Conservation (phyloP, 2,329 filamentous ascomycete species). For the Colletotrichum sp. region DNA sequence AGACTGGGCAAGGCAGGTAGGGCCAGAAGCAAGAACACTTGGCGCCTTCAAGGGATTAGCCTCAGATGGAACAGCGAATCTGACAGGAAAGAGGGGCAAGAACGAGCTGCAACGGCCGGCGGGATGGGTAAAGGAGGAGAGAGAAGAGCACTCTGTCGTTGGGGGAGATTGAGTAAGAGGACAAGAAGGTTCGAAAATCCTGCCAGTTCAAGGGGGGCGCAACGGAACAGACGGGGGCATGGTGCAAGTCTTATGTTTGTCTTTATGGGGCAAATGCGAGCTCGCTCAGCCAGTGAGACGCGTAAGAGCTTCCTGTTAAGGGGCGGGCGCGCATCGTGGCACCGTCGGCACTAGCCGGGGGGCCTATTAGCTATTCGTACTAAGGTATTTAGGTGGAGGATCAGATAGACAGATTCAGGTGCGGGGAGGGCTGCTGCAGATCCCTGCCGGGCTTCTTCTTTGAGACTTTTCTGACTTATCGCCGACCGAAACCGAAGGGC, state of each 20-base stretch:
- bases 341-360: background rate
- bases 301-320: background rate
- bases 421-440: background rate
- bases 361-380: background rate
- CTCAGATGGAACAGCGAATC: background rate
- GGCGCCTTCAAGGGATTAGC: background rate
- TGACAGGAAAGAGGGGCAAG: slow-evolving; percentile 3
- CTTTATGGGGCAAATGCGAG: slow-evolving; percentile 9
- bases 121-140: background rate
- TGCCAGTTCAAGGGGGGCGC: background rate
- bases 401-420: background rate
- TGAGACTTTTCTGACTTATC: background rate
- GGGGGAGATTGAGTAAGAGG: background rate
- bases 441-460: background rate
- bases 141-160: background rate
- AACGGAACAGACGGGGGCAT: background rate
- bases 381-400: background rate
- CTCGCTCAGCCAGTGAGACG: background rate
- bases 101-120: background rate
- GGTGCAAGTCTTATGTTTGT: background rate
- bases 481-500: background rate
- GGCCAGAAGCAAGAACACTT: background rate
- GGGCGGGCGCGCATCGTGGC: background rate
- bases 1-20: background rate
- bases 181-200: background rate